These are phyloP conservation scores for Pseudopyricularia cyperi DNA, from an alignment of 2,329 filamentous ascomycete species.

Conservation along the genomic window DNA sequence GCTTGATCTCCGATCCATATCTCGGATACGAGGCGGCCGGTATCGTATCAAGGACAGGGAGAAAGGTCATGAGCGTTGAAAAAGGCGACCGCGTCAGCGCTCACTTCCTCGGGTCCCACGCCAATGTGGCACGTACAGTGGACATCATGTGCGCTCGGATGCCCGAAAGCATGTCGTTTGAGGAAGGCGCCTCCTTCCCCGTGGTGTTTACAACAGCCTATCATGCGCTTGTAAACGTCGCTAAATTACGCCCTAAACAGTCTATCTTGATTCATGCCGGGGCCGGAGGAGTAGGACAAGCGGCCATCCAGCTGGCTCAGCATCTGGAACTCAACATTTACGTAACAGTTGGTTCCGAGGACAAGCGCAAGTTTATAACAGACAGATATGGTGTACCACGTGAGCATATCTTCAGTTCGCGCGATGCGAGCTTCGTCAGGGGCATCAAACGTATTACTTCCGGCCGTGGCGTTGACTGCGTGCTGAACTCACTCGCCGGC, in stretches of 20 bases:
- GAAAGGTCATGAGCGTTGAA: slow-evolving; percentile 7
- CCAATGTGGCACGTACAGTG: slow-evolving; percentile 5
- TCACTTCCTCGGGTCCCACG: not conserved
- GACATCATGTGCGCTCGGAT: slow-evolving; percentile 15
- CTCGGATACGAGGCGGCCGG: slow-evolving; percentile 17
- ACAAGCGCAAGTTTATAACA: slow-evolving; percentile 19
- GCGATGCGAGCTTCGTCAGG: slow-evolving; percentile 15
- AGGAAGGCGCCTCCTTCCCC: slow-evolving; percentile 16
- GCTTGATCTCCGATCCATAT: slow-evolving; percentile 6
- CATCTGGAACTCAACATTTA: slow-evolving; percentile 25
- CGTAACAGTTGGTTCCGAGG: slow-evolving; percentile 18
- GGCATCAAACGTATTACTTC: slow-evolving; percentile 10
- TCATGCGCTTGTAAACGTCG: slow-evolving; percentile 9
- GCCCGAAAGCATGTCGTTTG: slow-evolving; percentile 6
- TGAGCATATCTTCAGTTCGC: slow-evolving; percentile 20
- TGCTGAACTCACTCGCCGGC: slow-evolving; percentile 1
- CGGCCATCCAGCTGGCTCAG: slow-evolving; percentile 26
- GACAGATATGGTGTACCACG: slow-evolving; percentile 16
- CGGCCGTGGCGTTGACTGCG: slow-evolving; percentile 1
- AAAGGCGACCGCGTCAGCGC: slow-evolving; percentile 17
- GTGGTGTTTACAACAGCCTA: slow-evolving; percentile 16
- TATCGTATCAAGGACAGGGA: slow-evolving; percentile 8
- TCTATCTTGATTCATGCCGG: slow-evolving; percentile 30
- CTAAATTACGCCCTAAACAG: slow-evolving; percentile 10
- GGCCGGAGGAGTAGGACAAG: slow-evolving; percentile 27